phyloP scores from a whole-genome alignment of 176 grass and related monocot genomes.

The Musa acuminata region DNA sequence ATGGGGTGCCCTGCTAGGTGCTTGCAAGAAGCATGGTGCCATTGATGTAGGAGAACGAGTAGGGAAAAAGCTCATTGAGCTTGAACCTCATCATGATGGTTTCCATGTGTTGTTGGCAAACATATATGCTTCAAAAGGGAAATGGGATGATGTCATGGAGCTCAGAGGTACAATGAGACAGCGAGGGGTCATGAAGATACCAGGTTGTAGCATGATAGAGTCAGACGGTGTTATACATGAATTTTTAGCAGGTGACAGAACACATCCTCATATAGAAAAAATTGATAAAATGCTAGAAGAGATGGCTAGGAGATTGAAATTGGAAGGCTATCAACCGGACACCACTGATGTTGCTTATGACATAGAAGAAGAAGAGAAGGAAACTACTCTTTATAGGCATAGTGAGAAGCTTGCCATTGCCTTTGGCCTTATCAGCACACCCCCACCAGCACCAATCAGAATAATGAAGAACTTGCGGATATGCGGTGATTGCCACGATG shows the following conservation, averaged over 20 bases:
- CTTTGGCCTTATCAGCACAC: conserved; percentile 23
- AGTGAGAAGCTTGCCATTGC: conserved; percentile 25
- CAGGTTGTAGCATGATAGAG: conserved; percentile 52
- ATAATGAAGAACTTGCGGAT: conserved; percentile 26
- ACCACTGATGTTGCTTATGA: conserved; percentile 18
- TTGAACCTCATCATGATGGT: conserved; percentile 71
- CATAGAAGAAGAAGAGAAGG: conserved; percentile 27
- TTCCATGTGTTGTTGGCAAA: conserved; percentile 78
- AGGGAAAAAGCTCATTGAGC: conserved; percentile 54
- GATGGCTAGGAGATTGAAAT: conserved; percentile 12
- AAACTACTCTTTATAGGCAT: conserved; percentile 18
- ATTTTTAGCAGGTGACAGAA: conserved; percentile 25
- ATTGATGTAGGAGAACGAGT: conserved; percentile 60
- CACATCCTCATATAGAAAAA: conserved; percentile 15
- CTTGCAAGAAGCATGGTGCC: conserved; percentile 79
- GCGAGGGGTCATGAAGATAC: conserved; percentile 42
- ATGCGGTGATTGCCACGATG: conserved; percentile 23
- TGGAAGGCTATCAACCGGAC: conserved; percentile 18
- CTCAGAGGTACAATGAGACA: conserved; percentile 68
- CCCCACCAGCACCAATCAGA: conserved; percentile 12
- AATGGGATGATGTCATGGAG: conserved; percentile 63
- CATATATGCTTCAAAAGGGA: conserved; percentile 75
- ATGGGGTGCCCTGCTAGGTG: conserved; percentile 78
- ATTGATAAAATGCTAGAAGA: conserved; percentile 25
- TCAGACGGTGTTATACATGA: conserved; percentile 17